Base-by-base conservation (phyloP, 441 rosid species). In the Biscutella auriculata region DNA sequence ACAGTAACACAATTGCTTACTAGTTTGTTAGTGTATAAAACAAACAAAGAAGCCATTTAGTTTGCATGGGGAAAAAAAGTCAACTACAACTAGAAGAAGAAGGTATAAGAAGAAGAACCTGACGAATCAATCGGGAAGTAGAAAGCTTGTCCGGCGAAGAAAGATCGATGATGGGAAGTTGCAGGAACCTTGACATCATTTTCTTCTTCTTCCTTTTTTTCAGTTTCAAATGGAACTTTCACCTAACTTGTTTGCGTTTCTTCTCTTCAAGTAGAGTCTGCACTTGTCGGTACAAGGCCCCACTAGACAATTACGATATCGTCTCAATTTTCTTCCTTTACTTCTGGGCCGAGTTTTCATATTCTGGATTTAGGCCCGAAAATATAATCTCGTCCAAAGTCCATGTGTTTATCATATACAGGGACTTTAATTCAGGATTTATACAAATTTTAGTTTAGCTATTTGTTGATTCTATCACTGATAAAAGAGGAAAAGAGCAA, bases 151-250 rank as follows among this genome's bases (percentile, higher is more conserved):
- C 85, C 9, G 74, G 36, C 12, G 72, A 76, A 21, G 79, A 66
- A 21, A 87, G 71, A 73, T 81, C 84, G 9, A 82, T 53, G 63
- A 79, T 50, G 2, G 95, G 93, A 5, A 82, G 88, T 47, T 52
- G 5, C 6, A 66, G 42, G 29, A n/a, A 15, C 4, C 37, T 23
- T 11, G 3, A 4, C 69, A 64, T 64, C 26, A 0, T 28, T n/a
- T n/a, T n/a, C n/a, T 52, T 5, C 29, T 41, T 42, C 15, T 27
- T 28, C 8, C 8, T n/a, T n/a, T 3, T n/a, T 16, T 8, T 50
- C 10, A 16, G 1, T 3, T 1, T 15, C 17, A 11, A 5, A 11
- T 23, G 8, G 1, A 3, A 19, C 16, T 14, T 12, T 28, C 19
- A 6, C 10, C 5, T 42, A 14, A 15, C 48, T 43, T 23, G n/a